Evolutionary conservation across 441 rosid genomes (phyloP).

Genomic region (Mallotus repandus): DNA sequence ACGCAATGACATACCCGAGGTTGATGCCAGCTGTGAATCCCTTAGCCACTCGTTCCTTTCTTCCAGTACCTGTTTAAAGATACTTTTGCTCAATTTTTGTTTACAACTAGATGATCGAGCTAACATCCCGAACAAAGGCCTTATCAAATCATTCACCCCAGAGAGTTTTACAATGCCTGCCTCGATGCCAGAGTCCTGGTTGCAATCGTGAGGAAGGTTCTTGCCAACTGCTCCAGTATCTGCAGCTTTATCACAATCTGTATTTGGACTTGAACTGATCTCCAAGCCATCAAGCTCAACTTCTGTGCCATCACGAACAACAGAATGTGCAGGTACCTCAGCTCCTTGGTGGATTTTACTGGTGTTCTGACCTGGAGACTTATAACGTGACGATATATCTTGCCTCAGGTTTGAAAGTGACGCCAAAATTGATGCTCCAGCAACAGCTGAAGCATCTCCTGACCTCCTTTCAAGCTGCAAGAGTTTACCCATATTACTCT

Average conservation of each 20-base stretch:
- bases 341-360: constrained; percentile 48
- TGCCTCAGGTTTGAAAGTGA: constrained; percentile 65
- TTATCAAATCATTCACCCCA: constrained; percentile 62
- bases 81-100: constrained; percentile 61
- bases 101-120: constrained; percentile 51
- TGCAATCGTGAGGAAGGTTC: constrained; percentile 52
- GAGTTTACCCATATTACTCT: constrained; percentile 46
- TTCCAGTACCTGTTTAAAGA: constrained; percentile 69
- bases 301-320: constrained; percentile 46
- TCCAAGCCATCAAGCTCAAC: constrained; percentile 55
- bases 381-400: constrained; percentile 55
- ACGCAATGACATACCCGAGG: constrained; percentile 53
- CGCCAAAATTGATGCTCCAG: constrained; percentile 77
- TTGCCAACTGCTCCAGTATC: constrained; percentile 50
- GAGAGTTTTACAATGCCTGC: constrained; percentile 69
- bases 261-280: constrained; percentile 48
- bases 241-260: constrained; percentile 48
- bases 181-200: constrained; percentile 56
- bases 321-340: constrained; percentile 51
- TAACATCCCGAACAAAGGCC: constrained; percentile 63
- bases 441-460: constrained; percentile 73
- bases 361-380: constrained; percentile 43
- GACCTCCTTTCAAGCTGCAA: constrained; percentile 67
- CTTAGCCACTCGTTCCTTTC: constrained; percentile 57
- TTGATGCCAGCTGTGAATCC: constrained; percentile 61